Conservation (phyloP, 2,329 filamentous ascomycete species). For the Dothideomycetes sp. region DNA sequence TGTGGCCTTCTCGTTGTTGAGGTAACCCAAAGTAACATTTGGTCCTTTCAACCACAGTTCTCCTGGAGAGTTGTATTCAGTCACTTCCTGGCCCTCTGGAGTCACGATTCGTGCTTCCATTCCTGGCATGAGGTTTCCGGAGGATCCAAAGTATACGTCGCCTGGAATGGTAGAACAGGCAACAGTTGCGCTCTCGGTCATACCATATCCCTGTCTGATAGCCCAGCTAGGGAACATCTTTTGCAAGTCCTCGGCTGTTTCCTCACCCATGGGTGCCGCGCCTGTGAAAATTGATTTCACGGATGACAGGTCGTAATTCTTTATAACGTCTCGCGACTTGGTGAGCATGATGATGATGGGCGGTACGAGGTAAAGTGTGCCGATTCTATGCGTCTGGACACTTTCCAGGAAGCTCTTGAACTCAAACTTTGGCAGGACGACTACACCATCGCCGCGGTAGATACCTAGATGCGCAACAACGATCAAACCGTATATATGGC, state of each 20-base stretch:
- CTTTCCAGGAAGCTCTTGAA: conserved; percentile 53
- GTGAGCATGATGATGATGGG: conserved; percentile 73
- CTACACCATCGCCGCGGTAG: conserved; percentile 63
- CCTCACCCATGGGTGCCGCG: conserved; percentile 66
- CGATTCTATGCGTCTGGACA: conserved; percentile 62
- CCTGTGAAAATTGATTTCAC: conserved; percentile 61
- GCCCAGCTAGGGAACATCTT: conserved; percentile 55
- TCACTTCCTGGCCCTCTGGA: conserved; percentile 61
- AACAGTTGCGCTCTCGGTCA: conserved; percentile 70
- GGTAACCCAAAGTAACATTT: conserved; percentile 69
- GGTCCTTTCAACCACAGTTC: conserved; percentile 74
- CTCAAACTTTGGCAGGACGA: conserved; percentile 70
- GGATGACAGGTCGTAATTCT: conserved; percentile 62
- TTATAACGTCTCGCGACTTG: conserved; percentile 51
- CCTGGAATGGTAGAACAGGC: conserved; percentile 50
- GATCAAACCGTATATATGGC: conserved; percentile 72
- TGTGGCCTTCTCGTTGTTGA: conserved; percentile 78
- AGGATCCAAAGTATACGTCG: conserved; percentile 64
- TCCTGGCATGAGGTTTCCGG: conserved; percentile 59
- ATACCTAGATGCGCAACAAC: conserved; percentile 57
- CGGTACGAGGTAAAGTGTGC: conserved; percentile 60
- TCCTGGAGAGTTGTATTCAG: conserved; percentile 61
- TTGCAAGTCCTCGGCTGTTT: conserved; percentile 57
- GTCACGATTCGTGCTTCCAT: conserved; percentile 58
- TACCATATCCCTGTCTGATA: conserved; percentile 62